phyloP scores from a whole-genome alignment of 2,329 filamentous ascomycete species.

The Diplodia corticola region DNA sequence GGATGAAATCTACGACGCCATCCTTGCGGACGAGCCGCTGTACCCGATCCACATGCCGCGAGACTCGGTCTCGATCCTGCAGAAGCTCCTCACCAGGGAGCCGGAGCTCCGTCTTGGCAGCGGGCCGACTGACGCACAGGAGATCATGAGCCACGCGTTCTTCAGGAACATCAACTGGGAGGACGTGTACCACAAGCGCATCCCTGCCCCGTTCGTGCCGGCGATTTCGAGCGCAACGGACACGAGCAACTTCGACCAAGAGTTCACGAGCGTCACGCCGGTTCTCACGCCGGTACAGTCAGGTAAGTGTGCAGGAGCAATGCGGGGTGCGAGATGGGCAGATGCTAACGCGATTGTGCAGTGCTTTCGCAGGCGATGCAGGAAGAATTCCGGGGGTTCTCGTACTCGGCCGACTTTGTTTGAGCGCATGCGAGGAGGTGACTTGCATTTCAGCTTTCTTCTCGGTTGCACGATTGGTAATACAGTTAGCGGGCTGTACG shows the following conservation, averaged over 20 bases:
- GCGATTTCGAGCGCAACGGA: conserved; percentile 89
- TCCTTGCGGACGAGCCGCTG: conserved; percentile 92
- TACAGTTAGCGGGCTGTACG: conserved; percentile 4
- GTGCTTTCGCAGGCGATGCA: conserved; percentile 98
- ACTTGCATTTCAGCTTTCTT: neutral
- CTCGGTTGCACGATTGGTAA: conserved; percentile 7
- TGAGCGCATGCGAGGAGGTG: conserved; percentile 26
- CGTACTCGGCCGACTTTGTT: conserved; percentile 90
- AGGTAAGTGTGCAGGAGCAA: conserved; percentile 61
- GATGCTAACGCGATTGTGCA: conserved; percentile 42
- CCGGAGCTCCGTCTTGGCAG: conserved; percentile 90
- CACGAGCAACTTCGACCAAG: conserved; percentile 99
- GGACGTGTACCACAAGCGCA: conserved; percentile 93
- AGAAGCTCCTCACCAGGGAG: conserved; percentile 94
- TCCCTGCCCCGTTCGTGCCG: conserved; percentile 85
- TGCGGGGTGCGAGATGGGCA: neutral
- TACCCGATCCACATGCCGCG: conserved; percentile 99
- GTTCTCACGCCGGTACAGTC: conserved; percentile 96
- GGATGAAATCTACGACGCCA: conserved; percentile 98
- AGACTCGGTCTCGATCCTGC: conserved; percentile 94
- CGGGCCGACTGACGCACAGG: conserved; percentile 94
- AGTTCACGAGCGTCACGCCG: conserved; percentile 97
- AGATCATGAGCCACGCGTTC: conserved; percentile 98
- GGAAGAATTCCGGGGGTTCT: conserved; percentile 98
- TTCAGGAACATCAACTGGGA: conserved; percentile 99